These are phyloP conservation scores for Euphorbia neoarborescens DNA, from an alignment of 441 rosid species.

Conservation along the genomic window DNA sequence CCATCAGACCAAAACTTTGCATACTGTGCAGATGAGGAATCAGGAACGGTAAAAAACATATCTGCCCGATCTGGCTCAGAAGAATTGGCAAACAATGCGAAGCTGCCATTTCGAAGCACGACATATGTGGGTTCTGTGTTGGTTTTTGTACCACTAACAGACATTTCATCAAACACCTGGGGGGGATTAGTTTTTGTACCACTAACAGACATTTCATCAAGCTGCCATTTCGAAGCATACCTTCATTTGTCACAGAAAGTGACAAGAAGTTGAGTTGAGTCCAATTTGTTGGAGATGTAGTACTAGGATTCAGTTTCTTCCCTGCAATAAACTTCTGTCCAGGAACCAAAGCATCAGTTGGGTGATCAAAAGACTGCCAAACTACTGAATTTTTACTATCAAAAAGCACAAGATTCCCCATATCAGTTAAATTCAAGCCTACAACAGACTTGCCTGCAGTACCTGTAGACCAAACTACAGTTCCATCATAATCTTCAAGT, in stretches of 20 bases:
- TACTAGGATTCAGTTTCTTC: conserved; percentile 7
- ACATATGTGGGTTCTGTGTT: conserved; percentile 10
- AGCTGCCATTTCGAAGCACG: conserved; percentile 21
- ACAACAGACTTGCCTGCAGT: conserved; percentile 15
- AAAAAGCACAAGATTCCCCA: conserved; percentile 14
- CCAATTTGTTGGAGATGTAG: conserved; percentile 13
- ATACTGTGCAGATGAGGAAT: not conserved
- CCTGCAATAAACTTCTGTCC: conserved; percentile 3
- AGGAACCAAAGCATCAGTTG: conserved; percentile 9
- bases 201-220: not conserved
- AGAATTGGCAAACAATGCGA: conserved; percentile 18
- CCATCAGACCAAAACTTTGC: conserved; percentile 8
- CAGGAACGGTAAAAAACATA: not conserved
- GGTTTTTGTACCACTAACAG: conserved; percentile 1
- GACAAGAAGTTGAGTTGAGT: conserved; percentile 1
- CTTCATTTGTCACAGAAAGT: not conserved
- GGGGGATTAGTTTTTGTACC: conserved; percentile 4
- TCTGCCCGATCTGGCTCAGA: conserved; percentile 8
- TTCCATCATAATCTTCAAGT: conserved; percentile 16
- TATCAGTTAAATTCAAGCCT: conserved; percentile 13
- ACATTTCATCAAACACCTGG: not conserved
- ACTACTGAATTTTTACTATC: not conserved
- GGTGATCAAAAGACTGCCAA: conserved; percentile 20
- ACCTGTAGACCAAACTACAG: conserved; percentile 14
- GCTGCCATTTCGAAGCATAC: conserved; percentile 4